Base-by-base conservation (phyloP, 345 rosid species). In the Pseudoturritis turrita region DNA sequence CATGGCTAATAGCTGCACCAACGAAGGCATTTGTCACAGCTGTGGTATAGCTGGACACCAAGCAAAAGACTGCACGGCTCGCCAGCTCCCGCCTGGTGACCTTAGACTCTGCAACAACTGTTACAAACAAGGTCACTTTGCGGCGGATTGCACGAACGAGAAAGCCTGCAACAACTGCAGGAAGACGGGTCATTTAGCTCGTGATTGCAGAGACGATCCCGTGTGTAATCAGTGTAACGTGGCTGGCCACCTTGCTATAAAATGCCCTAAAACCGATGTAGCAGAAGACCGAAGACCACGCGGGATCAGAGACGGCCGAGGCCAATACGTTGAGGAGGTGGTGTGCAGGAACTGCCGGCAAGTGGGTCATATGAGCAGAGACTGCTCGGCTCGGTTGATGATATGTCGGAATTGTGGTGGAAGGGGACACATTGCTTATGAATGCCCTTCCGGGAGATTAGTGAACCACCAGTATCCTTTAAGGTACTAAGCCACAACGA, bases 21-120 rank as follows among this genome's bases (percentile, higher is more conserved):
- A 92, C 50, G 84, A 89, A 78, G 90, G 91, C 79, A 84, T 92
- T 79, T 92, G 95, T 81, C 98, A 92, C 79, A 85, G 89, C 26
- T 92, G 96, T 79, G 96, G 98, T 47, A 89, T 89, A 78, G 84
- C 86, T 25, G 96, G 98, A 25, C 98, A 92, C 67, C 90, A 83
- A 39, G 98, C 96, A 6, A 84, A 89, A 62, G 92, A 89, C 60
- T 92, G 98, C 78, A 78, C 87, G 0, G 89, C 87, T 61, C 86
- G 84, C 39, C 80, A 79, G 19, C 68, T 90, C 68, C 87, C 90
- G 9, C 92, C 94, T 8, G 90, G 94, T n/a, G 95, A 92, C 78
- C 66, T 88, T 79, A 84, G 92, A 81, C 74, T 92, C 70, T 89
- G 96, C 82, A 89, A 89, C 76, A 89, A 89, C 77, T 89, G 94